Conservation (phyloP, 495 filamentous ascomycete species). For the Geopyxis carbonaria region DNA sequence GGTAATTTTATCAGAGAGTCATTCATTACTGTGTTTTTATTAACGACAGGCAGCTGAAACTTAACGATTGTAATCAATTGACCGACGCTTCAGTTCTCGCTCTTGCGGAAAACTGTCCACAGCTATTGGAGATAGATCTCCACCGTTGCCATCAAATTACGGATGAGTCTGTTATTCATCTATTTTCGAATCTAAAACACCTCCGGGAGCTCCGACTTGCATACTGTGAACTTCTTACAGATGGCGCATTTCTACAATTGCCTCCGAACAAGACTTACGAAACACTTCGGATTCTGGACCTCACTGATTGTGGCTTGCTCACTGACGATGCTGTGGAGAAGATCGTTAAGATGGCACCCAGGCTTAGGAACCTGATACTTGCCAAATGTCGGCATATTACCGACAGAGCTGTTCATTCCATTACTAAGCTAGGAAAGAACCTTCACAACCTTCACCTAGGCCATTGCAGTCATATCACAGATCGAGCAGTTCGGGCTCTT, state of each 20-base stretch:
- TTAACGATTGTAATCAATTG: slow-evolving; percentile 71
- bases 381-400: slow-evolving; percentile 89
- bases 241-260: slow-evolving; percentile 71
- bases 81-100: slow-evolving; percentile 63
- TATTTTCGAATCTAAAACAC: slow-evolving; percentile 57
- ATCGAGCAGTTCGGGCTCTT: slow-evolving; percentile 63
- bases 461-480: slow-evolving; percentile 81
- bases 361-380: slow-evolving; percentile 79
- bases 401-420: slow-evolving; percentile 70
- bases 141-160: slow-evolving; percentile 68
- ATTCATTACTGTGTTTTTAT: slow-evolving; percentile 25
- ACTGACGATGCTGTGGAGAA: slow-evolving; percentile 73
- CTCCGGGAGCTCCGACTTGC: slow-evolving; percentile 78
- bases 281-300: slow-evolving; percentile 77
- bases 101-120: slow-evolving; percentile 72
- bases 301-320: slow-evolving; percentile 69
- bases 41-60: slow-evolving; percentile 52
- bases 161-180: slow-evolving; percentile 58
- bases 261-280: slow-evolving; percentile 47
- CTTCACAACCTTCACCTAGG: slow-evolving; percentile 91
- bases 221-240: slow-evolving; percentile 65
- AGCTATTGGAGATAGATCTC: slow-evolving; percentile 91
- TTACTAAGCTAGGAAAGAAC: slow-evolving; percentile 82
- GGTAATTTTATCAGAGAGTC: slow-evolving; percentile 39
- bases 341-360: slow-evolving; percentile 70